Conservation (phyloP, 2,329 filamentous ascomycete species). For the Pseudogymnoascus sp. region DNA sequence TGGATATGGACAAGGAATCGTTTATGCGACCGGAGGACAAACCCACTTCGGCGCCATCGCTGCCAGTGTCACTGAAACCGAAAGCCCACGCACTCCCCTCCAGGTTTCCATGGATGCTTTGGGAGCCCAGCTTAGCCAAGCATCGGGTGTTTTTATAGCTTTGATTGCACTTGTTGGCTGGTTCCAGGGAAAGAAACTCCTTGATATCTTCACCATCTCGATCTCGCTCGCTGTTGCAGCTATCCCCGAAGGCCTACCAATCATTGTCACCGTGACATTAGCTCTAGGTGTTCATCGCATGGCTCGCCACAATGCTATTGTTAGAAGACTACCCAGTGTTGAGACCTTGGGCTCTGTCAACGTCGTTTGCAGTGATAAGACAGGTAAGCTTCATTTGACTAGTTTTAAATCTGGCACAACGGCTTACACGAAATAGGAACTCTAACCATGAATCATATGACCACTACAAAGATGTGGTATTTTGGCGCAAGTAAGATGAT, state of each 20-base stretch:
- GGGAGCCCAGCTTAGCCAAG: constrained; percentile 90
- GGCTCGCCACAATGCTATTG: constrained; percentile 91
- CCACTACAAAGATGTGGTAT: constrained; percentile 92
- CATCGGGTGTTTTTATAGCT: constrained; percentile 90
- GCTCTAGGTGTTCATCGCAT: constrained; percentile 93
- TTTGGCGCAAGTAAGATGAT: constrained; percentile 57
- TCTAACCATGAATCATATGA: constrained; percentile 97
- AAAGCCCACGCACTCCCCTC: constrained; percentile 87
- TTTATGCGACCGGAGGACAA: constrained; percentile 89
- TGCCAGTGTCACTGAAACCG: constrained; percentile 86
- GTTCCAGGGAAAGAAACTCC: constrained; percentile 76
- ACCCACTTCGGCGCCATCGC: constrained; percentile 97
- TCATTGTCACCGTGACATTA: constrained; percentile 95
- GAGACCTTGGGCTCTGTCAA: constrained; percentile 98
- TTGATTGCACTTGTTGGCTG: constrained; percentile 88
- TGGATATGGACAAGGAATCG: constrained; percentile 88
- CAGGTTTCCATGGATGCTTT: constrained; percentile 97
- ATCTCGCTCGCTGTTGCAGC: constrained; percentile 94
- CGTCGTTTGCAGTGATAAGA: constrained; percentile 99
- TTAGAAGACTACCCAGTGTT: constrained; percentile 90
- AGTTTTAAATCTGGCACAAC: constrained; percentile 3
- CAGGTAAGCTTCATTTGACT: constrained; percentile 43
- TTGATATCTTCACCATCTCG: constrained; percentile 96
- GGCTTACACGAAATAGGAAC: constrained; percentile 52
- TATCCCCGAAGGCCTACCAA: constrained; percentile 91